Base-by-base conservation (phyloP, 768 basidiomycete genomes). In the Sporobolomyces phaffii region DNA sequence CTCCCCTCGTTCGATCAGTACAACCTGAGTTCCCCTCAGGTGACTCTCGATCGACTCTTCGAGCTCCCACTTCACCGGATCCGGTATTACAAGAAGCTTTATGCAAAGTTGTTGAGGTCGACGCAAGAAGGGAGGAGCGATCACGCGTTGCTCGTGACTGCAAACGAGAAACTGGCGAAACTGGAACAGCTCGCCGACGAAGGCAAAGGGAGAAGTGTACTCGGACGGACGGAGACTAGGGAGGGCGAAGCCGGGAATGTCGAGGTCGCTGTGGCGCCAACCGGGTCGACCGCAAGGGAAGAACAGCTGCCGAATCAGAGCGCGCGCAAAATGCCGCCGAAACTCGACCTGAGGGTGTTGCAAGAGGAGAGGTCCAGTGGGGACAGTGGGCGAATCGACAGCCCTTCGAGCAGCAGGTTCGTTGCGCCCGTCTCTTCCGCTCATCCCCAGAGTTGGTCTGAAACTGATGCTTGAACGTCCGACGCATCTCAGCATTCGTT, bases 31-130 rank as follows among this genome's bases (percentile, higher is more conserved):
- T 7, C 53, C 79, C 47, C 44, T 20, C 52, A 51, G 26, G 96
- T 93, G 90, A 88, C 90, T 0, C 80, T 98, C 18, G 94, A 98
- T 75, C 79, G 84, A 11, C 81, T 98, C 26, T 99, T 99, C 80
- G 79, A 88, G 17, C 82, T 98, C 13, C 96, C 96, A 0, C 87
- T 86, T 74, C 81, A 81, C 18, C 85, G 96, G 47, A 79, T 99
- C 62, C 86, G 85, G 73, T 98, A 99, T 78, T 98, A 97, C 80
- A 86, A 85, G 75, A 93, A 88, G 76, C 81, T 98, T 1, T 98
- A 98, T 76, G 82, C 84, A 56, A 84, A 88, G 53, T 80, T 98
- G 49, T 80, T 97, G 52, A 90, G 88, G 78, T 89, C 87, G 74
- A 92, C 91, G 2, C 84, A 85, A 31, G 86, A 89, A 6, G 91